These are phyloP conservation scores for Cutaneotrichosporon cavernicola DNA, from an alignment of 1,284 basidiomycete species.

Conservation along the genomic window DNA sequence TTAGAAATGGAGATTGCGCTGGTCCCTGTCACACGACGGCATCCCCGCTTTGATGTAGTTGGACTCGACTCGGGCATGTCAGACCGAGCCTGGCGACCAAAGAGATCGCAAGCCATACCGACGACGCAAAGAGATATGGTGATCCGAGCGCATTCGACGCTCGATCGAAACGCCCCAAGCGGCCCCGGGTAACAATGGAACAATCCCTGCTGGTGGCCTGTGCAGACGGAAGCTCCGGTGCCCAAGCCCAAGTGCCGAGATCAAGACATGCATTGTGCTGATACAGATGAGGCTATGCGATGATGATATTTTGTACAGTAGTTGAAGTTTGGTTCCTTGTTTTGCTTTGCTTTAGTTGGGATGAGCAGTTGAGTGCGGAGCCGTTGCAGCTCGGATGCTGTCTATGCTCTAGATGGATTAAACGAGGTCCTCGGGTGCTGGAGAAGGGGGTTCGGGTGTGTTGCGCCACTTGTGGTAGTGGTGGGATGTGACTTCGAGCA, in stretches of 20 bases:
- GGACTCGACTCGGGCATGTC: too few relatives aligned
- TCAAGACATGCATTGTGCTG: neutral
- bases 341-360: neutral
- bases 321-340: too few relatives aligned
- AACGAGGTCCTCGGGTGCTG: neutral
- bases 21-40: too few relatives aligned
- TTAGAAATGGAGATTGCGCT: too few relatives aligned
- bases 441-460: neutral
- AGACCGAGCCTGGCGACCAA: too few relatives aligned
- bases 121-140: too few relatives aligned
- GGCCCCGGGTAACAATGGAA: too few relatives aligned
- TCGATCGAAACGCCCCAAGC: too few relatives aligned
- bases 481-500: conserved; percentile 15
- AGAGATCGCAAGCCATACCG: too few relatives aligned
- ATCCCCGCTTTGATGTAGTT: too few relatives aligned
- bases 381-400: neutral
- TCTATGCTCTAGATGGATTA: neutral
- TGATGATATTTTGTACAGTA: neutral
- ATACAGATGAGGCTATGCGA: neutral
- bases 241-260: neutral
- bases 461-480: conserved; percentile 2
- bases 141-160: too few relatives aligned
- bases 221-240: neutral
- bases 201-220: neutral
- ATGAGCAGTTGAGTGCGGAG: neutral